phyloP scores from a whole-genome alignment of 1,139 yeast genomes.

The Meyerozyma carpophila region DNA sequence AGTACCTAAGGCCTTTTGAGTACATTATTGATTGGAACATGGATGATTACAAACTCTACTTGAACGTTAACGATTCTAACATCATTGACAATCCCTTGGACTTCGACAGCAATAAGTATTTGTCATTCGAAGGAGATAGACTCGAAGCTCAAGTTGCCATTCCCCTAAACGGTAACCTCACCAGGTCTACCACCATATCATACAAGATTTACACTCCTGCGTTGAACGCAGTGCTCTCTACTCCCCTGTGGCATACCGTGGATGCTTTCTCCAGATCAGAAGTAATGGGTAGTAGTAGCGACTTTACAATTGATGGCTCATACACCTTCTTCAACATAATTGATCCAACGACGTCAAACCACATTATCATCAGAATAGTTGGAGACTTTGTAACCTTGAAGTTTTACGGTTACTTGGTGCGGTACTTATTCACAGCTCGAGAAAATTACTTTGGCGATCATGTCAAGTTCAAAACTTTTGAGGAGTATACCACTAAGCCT shows the following conservation, averaged over 20 bases:
- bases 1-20: slow-evolving; percentile 63
- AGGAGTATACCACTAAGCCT: slow-evolving; percentile 52
- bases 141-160: slow-evolving; percentile 43
- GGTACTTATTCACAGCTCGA: slow-evolving; percentile 69
- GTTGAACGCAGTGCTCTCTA: slow-evolving; percentile 59
- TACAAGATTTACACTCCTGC: slow-evolving; percentile 53
- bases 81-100: slow-evolving; percentile 87
- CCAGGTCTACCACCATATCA: slow-evolving; percentile 50
- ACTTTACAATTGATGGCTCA: slow-evolving; percentile 59
- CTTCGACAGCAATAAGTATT: slow-evolving; percentile 68
- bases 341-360: slow-evolving; percentile 64
- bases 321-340: slow-evolving; percentile 57
- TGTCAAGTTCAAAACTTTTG: slow-evolving; percentile 77
- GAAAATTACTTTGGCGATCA: slow-evolving; percentile 90
- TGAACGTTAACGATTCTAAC: slow-evolving; percentile 82
- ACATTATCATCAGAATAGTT: slow-evolving; percentile 56
- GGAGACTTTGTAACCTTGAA: slow-evolving; percentile 67
- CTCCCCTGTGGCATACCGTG: slow-evolving; percentile 91
- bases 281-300: slow-evolving; percentile 58
- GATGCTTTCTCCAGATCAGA: slow-evolving; percentile 61
- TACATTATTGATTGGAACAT: slow-evolving; percentile 60
- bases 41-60: slow-evolving; percentile 51
- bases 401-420: slow-evolving; percentile 73
- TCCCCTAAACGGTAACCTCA: slow-evolving; percentile 59
- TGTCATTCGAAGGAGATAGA: slow-evolving; percentile 68